These are phyloP conservation scores for Candida adriatica DNA, from an alignment of 805 yeast genomes.

Conservation along the genomic window DNA sequence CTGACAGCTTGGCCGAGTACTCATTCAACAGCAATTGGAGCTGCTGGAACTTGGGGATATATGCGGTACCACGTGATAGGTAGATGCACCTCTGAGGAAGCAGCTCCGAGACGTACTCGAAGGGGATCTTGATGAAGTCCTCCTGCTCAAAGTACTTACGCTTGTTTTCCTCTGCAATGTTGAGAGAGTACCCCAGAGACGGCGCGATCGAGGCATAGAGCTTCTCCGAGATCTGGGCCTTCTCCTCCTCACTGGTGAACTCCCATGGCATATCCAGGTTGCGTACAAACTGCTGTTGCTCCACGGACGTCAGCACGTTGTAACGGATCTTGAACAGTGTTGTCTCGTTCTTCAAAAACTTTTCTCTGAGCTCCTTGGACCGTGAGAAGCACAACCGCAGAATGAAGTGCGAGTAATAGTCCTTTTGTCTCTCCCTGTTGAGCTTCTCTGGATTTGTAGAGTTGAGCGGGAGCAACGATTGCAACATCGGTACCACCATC, in stretches of 20 bases:
- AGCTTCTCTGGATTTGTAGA: constrained; percentile 28
- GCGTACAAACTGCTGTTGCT: constrained; percentile 66
- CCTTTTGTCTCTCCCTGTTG: constrained; percentile 59
- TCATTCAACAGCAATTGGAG: constrained; percentile 63
- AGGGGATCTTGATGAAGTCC: constrained; percentile 75
- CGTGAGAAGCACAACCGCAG: constrained; percentile 86
- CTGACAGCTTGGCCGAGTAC: constrained; percentile 41
- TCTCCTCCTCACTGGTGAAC: constrained; percentile 58
- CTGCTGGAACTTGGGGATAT: constrained; percentile 79
- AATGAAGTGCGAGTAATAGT: constrained; percentile 87
- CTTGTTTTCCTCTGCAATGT: constrained; percentile 37
- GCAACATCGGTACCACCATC: constrained; percentile 57
- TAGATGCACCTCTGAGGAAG: constrained; percentile 67
- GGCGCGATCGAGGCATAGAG: constrained; percentile 50
- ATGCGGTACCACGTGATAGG: constrained; percentile 66
- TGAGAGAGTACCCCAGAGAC: constrained; percentile 27
- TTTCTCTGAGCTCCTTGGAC: constrained; percentile 70
- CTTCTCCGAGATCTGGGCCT: constrained; percentile 37
- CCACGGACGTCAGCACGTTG: constrained; percentile 51
- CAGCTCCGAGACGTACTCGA: constrained; percentile 76
- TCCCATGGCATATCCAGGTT: constrained; percentile 67
- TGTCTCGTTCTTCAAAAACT: constrained; percentile 75
- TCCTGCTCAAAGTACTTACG: constrained; percentile 49
- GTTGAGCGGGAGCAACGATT: constrained; percentile 58
- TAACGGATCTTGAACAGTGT: constrained; percentile 69